Base-by-base conservation (phyloP, 2,329 filamentous ascomycete genomes). In the Colletotrichum cordylinicola region DNA sequence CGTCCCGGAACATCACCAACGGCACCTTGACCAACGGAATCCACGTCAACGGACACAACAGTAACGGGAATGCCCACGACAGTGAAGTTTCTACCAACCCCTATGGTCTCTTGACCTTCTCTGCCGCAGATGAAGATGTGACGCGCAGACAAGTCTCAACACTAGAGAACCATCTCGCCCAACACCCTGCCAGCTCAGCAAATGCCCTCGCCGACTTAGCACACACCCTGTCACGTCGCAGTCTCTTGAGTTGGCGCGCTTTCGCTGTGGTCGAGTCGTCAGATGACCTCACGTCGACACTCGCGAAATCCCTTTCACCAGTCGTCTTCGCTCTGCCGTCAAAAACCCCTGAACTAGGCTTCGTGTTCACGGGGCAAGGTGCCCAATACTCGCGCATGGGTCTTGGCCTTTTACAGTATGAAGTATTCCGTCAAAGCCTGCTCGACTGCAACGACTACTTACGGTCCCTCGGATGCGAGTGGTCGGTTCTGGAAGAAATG, bases 321-420 rank as follows among this genome's bases (percentile, higher is more conserved):
- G 15, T 18, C 4, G n/a, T 24, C 35, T 29, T 39, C 5, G n/a
- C 29, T 39, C 29, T 27, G 37, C 13, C 37, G 1, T 67, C 64
- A 8, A 82, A 80, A 18, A 52, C 79, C 6, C 80, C 83, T 8
- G 82, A 78, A 6, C 66, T 87, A 31, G 84, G 82, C 61, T 88
- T 88, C 72, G 65, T 86, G 7, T 88, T 88, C 74, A 84, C 83
- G 33, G 86, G 86, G 0, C 86, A 88, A 76, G 86, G 86, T 4
- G 80, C 85, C 2, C 85, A 87, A 64, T 87, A 83, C 81, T 81
- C 85, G 0, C 79, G 82, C 39, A 88, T 88, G 86, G 86, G 86
- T 13, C 78, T 80, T 27, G 83, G 85, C 77, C 81, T 87, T 62
- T 67, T 88, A 80, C 80, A 80, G 4, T 85, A 88, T 55, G 80